Evolutionary conservation across 139 green algal genomes (phyloP), one percentile per base, ranked within the genome.

Genomic region (Micractinium conductrix): DNA sequence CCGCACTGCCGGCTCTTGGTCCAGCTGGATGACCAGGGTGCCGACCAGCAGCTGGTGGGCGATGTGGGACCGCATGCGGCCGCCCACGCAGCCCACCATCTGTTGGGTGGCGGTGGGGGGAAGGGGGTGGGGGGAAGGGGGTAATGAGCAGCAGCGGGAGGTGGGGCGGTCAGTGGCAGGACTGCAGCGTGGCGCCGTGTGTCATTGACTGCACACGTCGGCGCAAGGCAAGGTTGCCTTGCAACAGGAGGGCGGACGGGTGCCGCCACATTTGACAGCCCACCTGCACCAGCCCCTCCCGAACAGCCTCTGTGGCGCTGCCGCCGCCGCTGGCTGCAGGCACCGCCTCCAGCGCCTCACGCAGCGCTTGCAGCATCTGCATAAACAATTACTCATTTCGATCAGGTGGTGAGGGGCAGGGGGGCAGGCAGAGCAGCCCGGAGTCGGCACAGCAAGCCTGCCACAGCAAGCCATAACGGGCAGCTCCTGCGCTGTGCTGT

Each of bases 11-110:
- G 78, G 55, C 62, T 90, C 85, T 1, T 84, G 60, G 35, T 89
- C 87, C 60, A 91, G 75, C 44, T 71, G 50, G 0, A 79, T 70
- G 24, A 90, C 43, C 65, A 93, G 60, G 48, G 89, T 68, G n/a
- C 63, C 86, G 62, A 89, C 68, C 38, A 84, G 42, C 42, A 91
- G 68, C 38, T 87, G 69, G 74, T 88, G 74, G 19, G 86, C 79
- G 40, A 30, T 48, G 33, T 65, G 48, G 38, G 53, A 72, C 16
- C 74, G 69, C 45, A 85, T 79, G 65, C 35, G 73, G 22, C 37
- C 30, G 21, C 84, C 78, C 17, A 81, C 35, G 17, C 75, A 67
- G 7, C 68, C 86, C 7, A 92, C 76, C 28, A 74, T 58, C 42
- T 89, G 79, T 74, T 90, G 72, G 22, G 78, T 33, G 35, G 33